A percentile compares a stretch with the other conserved stretches of the same genome.
Evolutionary conservation across 2,329 filamentous ascomycete species (phyloP).

Genomic region (Metarhizium album): DNA sequence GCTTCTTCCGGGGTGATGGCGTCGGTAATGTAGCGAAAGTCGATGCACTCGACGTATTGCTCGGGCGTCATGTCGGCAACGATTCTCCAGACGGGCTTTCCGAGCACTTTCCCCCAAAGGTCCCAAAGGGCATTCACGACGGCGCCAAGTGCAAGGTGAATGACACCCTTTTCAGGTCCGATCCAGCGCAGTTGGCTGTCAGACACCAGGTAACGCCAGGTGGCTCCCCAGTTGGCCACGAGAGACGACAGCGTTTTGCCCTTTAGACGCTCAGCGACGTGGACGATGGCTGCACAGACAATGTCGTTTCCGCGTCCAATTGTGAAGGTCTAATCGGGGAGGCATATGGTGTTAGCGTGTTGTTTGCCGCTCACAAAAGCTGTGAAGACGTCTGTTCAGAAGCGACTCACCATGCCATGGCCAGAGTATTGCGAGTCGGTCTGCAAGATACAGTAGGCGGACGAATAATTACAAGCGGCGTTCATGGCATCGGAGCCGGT

Average conservation of each 20-base stretch:
- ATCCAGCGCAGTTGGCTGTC: conserved; percentile 91
- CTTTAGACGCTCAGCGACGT: conserved; percentile 65
- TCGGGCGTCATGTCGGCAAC: conserved; percentile 84
- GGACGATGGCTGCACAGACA: conserved; percentile 72
- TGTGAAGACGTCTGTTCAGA: not conserved
- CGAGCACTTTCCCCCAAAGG: conserved; percentile 79
- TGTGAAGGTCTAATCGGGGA: conserved; percentile 51
- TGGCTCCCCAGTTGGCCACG: conserved; percentile 72
- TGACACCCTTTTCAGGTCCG: conserved; percentile 87
- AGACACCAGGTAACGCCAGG: conserved; percentile 84
- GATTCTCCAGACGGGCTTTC: conserved; percentile 84
- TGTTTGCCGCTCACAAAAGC: not conserved
- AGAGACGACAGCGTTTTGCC: conserved; percentile 68
- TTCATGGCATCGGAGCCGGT: conserved; percentile 98
- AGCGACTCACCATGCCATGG: conserved; percentile 59
- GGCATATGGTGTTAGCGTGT: not conserved
- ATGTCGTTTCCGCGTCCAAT: conserved; percentile 88
- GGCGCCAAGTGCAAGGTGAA: conserved; percentile 80
- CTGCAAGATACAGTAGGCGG: conserved; percentile 86
- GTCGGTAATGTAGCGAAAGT: conserved; percentile 91
- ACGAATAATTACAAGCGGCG: conserved; percentile 81
- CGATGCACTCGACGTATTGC: conserved; percentile 78
- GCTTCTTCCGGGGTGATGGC: conserved; percentile 83
- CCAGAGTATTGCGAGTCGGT: conserved; percentile 63
- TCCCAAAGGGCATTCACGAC: conserved; percentile 92